Base-by-base conservation (phyloP, 2,329 filamentous ascomycete species). In the Diaporthe australafricana region DNA sequence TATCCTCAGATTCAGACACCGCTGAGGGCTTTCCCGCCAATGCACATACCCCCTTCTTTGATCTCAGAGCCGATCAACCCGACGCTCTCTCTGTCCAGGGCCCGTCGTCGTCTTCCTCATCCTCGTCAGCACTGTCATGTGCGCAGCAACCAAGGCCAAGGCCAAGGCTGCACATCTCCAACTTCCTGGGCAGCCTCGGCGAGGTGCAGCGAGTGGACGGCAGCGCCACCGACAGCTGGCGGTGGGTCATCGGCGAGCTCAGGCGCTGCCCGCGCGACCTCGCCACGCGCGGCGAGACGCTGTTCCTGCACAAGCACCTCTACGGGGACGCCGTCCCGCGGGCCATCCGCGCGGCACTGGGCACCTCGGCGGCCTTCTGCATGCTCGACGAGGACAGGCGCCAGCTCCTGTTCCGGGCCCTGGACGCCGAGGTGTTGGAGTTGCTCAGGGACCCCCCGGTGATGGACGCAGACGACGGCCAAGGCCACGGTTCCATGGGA, bases 241-340 rank as follows among this genome's bases (percentile, higher is more conserved):
- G 35, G 16, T 71, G 70, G 70, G 62, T 71, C 25, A 38, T 71
- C 5, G 47, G 60, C 32, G 48, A 68, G 30, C 48, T 71, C 48
- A 52, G 22, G 17, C 62, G 52, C 22, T 57, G 56, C 32, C 70
- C 70, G 7, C 45, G 50, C 6, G 70, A 38, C 35, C 47, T 71
- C 14, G 70, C 63, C 22, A 27, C 38, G 38, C 62, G 42, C 14
- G 66, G 48, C 30, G 66, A 69, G 66, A 69, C 35, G 6, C 27
- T 69, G 9, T 73, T 73, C 65, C 50, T 73, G 22, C 71, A 73
- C 35, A 56, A n/a, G 27, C 20, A 38, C 11, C 50, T 73, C 22
- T 73, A 66, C 60, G 8, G 27, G n/a, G 68, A 62, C 11, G 22
- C 27, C 14, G 32, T 71, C 17, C 71, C 71, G 14, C 40, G 47